Evolutionary conservation across 805 yeast genomes (phyloP).

Genomic region (Candida xyloterini): DNA sequence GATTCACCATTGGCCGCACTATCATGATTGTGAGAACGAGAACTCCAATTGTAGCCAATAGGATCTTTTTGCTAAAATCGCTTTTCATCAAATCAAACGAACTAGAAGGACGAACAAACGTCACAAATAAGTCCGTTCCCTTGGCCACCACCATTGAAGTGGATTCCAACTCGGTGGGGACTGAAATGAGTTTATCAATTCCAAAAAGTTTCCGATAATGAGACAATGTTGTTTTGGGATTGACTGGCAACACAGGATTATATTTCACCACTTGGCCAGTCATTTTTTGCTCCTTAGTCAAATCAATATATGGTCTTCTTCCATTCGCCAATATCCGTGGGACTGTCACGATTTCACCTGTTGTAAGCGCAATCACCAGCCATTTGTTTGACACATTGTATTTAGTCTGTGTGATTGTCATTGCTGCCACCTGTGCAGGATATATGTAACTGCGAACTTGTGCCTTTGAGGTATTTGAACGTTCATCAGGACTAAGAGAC

Average conservation of each 20-base stretch:
- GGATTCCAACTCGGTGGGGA: constrained; percentile 74
- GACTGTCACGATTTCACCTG: constrained; percentile 62
- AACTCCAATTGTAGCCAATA: constrained; percentile 56
- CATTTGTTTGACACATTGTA: constrained; percentile 69
- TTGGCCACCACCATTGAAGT: constrained; percentile 68
- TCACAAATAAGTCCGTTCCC: constrained; percentile 74
- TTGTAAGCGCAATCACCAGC: constrained; percentile 53
- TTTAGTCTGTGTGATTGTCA: constrained; percentile 56
- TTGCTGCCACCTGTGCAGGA: constrained; percentile 51
- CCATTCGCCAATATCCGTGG: constrained; percentile 71
- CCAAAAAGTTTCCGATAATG: constrained; percentile 45
- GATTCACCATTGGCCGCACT: constrained; percentile 56
- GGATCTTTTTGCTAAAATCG: constrained; percentile 63
- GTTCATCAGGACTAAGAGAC: constrained; percentile 50
- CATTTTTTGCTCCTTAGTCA: constrained; percentile 42
- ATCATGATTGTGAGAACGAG: constrained; percentile 45
- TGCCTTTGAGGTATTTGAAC: constrained; percentile 46
- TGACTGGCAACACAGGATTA: constrained; percentile 55
- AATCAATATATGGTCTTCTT: constrained; percentile 58
- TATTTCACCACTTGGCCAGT: constrained; percentile 64
- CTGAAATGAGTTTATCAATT: constrained; percentile 37
- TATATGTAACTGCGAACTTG: constrained; percentile 54
- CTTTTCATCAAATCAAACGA: constrained; percentile 74
- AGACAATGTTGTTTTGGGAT: constrained; percentile 47
- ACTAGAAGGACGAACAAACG: constrained; percentile 73